These are phyloP conservation scores for Tricholoma saponaceum DNA, from an alignment of 768 basidiomycete genomes.

Conservation along the genomic window DNA sequence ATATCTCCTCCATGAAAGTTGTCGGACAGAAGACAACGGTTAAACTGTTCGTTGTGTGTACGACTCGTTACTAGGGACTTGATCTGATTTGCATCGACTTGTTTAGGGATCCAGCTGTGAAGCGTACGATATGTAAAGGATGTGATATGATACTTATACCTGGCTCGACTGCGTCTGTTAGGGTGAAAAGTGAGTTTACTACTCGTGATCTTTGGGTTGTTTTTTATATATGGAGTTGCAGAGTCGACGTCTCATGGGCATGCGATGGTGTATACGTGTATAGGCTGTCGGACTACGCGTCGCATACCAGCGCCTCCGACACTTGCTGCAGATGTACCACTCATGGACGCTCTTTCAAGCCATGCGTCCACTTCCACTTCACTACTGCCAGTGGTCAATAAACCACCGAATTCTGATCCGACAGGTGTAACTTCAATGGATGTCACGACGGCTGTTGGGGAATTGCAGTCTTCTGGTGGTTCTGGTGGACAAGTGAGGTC, in stretches of 20 bases:
- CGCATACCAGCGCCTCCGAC: constrained; percentile 65
- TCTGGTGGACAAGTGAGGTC: not conserved
- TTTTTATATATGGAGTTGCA: constrained; percentile 10
- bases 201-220: not conserved
- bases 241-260: constrained; percentile 46
- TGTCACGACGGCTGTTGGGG: not conserved
- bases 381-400: too few species aligned
- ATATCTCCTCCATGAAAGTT: constrained; percentile 60
- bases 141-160: constrained; percentile 66
- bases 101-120: constrained; percentile 75
- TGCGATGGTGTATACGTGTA: constrained; percentile 55
- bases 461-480: not conserved
- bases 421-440: not conserved
- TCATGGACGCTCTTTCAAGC: too few species aligned
- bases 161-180: constrained; percentile 60
- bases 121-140: constrained; percentile 71
- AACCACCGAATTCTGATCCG: not conserved
- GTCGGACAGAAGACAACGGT: constrained; percentile 77
- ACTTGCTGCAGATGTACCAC: constrained; percentile 3
- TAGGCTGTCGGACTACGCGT: constrained; percentile 50
- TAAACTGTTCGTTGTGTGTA: constrained; percentile 52
- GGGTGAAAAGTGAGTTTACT: constrained; percentile 53
- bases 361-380: too few species aligned
- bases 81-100: not conserved
- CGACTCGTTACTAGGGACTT: not conserved